Evolutionary conservation across 345 rosid species (phyloP).

Genomic region (Sonneratia caseolaris): DNA sequence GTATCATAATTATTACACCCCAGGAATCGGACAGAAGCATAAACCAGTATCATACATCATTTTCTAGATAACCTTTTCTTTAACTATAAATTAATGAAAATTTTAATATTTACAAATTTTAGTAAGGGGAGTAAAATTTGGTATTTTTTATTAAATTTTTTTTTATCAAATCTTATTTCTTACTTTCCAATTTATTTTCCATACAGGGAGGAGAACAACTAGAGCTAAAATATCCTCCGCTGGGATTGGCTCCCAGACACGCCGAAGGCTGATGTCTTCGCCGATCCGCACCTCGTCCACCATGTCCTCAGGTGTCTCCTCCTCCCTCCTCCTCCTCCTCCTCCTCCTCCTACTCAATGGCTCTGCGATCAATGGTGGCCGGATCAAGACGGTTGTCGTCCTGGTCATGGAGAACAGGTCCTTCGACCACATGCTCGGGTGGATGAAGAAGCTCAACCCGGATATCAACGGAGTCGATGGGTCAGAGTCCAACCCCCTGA

Average conservation of each 20-base stretch:
- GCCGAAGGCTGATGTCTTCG: background rate
- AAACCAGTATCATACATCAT: too few relatives aligned
- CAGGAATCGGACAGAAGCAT: too few relatives aligned
- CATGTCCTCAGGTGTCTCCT: background rate
- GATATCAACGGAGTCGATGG: conserved; percentile 81
- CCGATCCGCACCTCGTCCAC: background rate
- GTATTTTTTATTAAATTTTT: too few relatives aligned
- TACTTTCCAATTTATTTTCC: too few relatives aligned
- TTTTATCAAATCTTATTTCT: too few relatives aligned
- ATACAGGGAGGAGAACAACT: too few relatives aligned
- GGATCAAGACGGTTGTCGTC: conserved; percentile 64
- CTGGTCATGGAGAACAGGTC: conserved; percentile 93
- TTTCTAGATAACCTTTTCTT: too few relatives aligned
- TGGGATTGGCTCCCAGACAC: too few relatives aligned
- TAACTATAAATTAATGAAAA: too few relatives aligned
- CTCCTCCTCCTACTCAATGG: conserved; percentile 5
- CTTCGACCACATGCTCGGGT: conserved; percentile 92
- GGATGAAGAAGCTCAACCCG: conserved; percentile 91
- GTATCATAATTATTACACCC: too few relatives aligned
- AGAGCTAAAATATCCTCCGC: background rate
- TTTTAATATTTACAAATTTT: too few relatives aligned
- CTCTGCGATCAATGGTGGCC: conserved; percentile 19
- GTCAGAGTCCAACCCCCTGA: conserved; percentile 42
- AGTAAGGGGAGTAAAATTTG: too few relatives aligned
- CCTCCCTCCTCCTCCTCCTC: conserved; percentile 1